Conservation (phyloP, 176 grass and related monocot genomes). For the Oryza glumipatula region DNA sequence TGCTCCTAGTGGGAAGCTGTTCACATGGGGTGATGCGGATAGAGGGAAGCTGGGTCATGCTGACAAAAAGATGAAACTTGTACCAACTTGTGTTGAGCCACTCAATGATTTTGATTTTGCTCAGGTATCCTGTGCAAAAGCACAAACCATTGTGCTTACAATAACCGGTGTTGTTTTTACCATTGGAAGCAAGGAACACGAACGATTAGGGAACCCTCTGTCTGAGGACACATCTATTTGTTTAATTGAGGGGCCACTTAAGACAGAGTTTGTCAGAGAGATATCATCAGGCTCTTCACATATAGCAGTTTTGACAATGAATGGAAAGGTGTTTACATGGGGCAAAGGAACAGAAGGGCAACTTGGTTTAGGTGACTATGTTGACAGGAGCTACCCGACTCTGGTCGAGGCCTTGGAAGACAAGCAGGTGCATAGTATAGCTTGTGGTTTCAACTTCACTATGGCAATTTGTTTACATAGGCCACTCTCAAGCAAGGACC, state of each 20-base stretch:
- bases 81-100: slow-evolving; percentile 69
- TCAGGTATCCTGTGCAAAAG: slow-evolving; percentile 73
- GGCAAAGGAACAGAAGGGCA: slow-evolving; percentile 85
- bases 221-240: slow-evolving; percentile 62
- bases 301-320: slow-evolving; percentile 71
- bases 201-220: slow-evolving; percentile 62
- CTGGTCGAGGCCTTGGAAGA: slow-evolving; percentile 75
- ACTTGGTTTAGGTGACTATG: slow-evolving; percentile 85
- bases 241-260: slow-evolving; percentile 77
- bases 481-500: slow-evolving; percentile 77
- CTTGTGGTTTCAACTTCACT: slow-evolving; percentile 81
- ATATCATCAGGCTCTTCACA: slow-evolving; percentile 80
- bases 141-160: slow-evolving; percentile 72
- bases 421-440: slow-evolving; percentile 72
- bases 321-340: slow-evolving; percentile 87
- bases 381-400: slow-evolving; percentile 70
- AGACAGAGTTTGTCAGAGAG: slow-evolving; percentile 91
- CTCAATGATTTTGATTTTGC: slow-evolving; percentile 86
- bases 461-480: slow-evolving; percentile 71
- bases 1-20: slow-evolving; percentile 82
- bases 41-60: slow-evolving; percentile 81
- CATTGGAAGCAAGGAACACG: slow-evolving; percentile 68
- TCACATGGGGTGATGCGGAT: slow-evolving; percentile 90
- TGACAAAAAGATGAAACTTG: slow-evolving; percentile 65
- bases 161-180: slow-evolving; percentile 85